Conservation (phyloP, 2,329 filamentous ascomycete species). For the Cadophora gregata region DNA sequence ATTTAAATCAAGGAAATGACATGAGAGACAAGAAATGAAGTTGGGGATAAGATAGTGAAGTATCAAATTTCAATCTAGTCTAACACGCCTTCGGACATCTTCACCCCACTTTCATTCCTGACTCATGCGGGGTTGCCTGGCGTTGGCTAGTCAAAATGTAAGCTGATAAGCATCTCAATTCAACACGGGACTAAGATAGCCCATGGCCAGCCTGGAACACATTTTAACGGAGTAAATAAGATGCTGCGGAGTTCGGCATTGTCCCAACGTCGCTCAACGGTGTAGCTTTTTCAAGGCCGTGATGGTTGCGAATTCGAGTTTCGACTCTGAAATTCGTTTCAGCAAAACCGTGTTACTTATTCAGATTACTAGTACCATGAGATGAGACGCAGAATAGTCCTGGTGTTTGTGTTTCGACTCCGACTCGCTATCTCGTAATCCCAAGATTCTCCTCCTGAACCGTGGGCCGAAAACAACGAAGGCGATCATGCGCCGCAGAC, state of each 20-base stretch:
- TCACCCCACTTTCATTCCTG: constrained; percentile 3
- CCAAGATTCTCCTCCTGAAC: too few relatives aligned
- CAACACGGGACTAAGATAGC: not conserved
- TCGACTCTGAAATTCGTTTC: too few relatives aligned
- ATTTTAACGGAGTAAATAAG: not conserved
- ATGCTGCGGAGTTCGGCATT: not conserved
- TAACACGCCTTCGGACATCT: not conserved
- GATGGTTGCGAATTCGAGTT: too few relatives aligned
- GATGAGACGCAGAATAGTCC: too few relatives aligned
- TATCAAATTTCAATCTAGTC: not conserved
- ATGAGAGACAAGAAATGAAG: not conserved
- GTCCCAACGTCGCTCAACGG: not conserved
- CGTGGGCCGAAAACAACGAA: too few relatives aligned
- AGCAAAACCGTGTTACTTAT: too few relatives aligned
- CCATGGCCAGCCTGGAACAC: not conserved
- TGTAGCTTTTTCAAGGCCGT: not conserved
- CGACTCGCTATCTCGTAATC: too few relatives aligned
- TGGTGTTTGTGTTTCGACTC: too few relatives aligned
- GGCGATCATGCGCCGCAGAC: too few relatives aligned
- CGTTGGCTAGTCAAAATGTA: not conserved
- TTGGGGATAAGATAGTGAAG: not conserved
- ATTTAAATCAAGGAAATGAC: too few relatives aligned
- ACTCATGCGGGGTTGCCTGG: not conserved
- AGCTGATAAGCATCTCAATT: not conserved
- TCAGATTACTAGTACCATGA: too few relatives aligned